Percentiles rank a stretch among this genome's conserved stretches.
phyloP scores from a whole-genome alignment of 2,329 filamentous ascomycete genomes.

The Exophiala aquamarina region DNA sequence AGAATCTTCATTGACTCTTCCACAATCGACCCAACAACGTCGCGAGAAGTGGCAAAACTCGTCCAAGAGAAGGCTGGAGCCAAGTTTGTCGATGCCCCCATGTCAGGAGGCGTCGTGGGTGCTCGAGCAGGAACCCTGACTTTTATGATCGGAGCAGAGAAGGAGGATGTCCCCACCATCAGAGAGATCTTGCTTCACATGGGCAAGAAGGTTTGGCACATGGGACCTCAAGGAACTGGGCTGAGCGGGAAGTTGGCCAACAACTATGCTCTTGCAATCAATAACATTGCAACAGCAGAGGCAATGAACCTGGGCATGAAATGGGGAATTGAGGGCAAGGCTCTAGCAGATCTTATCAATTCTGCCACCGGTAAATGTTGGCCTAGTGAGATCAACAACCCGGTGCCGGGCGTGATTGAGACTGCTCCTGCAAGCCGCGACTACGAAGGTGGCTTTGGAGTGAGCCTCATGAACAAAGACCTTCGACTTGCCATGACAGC shows the following conservation, averaged over 20 bases:
- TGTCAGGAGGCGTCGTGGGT: conserved; percentile 94
- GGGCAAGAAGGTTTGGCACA: conserved; percentile 83
- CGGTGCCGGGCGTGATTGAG: conserved; percentile 79
- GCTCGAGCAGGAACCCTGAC: conserved; percentile 84
- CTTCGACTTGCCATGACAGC: conserved; percentile 71
- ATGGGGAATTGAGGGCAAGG: conserved; percentile 63
- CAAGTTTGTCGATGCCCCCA: conserved; percentile 87
- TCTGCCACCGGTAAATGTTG: conserved; percentile 92
- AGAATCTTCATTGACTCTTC: conserved; percentile 94
- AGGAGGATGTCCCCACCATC: conserved; percentile 60
- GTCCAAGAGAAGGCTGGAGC: conserved; percentile 56
- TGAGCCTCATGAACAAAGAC: conserved; percentile 79
- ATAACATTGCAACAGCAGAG: conserved; percentile 74
- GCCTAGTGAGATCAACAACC: conserved; percentile 95
- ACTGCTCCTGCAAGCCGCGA: conserved; percentile 72
- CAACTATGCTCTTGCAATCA: conserved; percentile 92
- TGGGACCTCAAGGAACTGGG: conserved; percentile 80
- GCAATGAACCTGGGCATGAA: conserved; percentile 66
- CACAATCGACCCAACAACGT: conserved; percentile 89
- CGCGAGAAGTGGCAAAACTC: conserved; percentile 70
- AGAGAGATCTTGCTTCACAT: conserved; percentile 73
- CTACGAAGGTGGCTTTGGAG: conserved; percentile 75
- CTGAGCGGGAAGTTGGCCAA: conserved; percentile 93
- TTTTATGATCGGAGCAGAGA: conserved; percentile 84
- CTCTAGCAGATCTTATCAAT: conserved; percentile 84